Base-by-base conservation (phyloP, 1,284 basidiomycete genomes). In the Chalciporus piperatoides region DNA sequence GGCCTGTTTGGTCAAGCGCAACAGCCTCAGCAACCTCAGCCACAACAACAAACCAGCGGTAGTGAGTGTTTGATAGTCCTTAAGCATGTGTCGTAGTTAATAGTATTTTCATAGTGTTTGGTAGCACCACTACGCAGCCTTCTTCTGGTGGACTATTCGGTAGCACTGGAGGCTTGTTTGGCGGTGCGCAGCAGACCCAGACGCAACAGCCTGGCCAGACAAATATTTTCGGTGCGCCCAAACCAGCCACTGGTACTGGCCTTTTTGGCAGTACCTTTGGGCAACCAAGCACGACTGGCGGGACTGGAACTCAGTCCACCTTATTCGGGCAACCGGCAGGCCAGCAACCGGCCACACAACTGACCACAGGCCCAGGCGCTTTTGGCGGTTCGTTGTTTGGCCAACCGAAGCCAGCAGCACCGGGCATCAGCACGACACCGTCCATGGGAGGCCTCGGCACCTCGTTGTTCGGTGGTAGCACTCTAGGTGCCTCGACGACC, bases 391-490 rank as follows among this genome's bases (percentile, higher is more conserved):
- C 70, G 15, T 48, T 80, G n/a, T 80, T 80, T 52, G 72, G 71
- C 27, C 60, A 61, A 35, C 65, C 54, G 42, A 74, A 69, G 55
- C 70, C 74, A 1, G 56, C 70, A 17, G 67, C 69, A 2, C 68
- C 74, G 1, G 51, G 63, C 9, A 58, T 69, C 24, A 70, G 57
- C 39, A 58, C 56, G 0, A 58, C 67, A 6, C 65, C 65, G 42
- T 77, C 80, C 15, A 68, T 66, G 10, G 70, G 71, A 25, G 70
- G 74, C 41, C 52, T 71, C 23, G 72, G 73, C 14, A 64, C 69
- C 19, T 67, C 71, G 25, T 51, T 83, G 9, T 84, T 86, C 57
- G 76, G 79, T 25, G 72, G 65, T 43, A 59, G 61, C 46, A 52
- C 68, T 12, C 68, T 81, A 30, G 73, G 71, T 46, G 66, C 70